Evolutionary conservation across 768 basidiomycete genomes (phyloP), one percentile per base, ranked within the genome.

Genomic region (Auriscalpium microsporum): DNA sequence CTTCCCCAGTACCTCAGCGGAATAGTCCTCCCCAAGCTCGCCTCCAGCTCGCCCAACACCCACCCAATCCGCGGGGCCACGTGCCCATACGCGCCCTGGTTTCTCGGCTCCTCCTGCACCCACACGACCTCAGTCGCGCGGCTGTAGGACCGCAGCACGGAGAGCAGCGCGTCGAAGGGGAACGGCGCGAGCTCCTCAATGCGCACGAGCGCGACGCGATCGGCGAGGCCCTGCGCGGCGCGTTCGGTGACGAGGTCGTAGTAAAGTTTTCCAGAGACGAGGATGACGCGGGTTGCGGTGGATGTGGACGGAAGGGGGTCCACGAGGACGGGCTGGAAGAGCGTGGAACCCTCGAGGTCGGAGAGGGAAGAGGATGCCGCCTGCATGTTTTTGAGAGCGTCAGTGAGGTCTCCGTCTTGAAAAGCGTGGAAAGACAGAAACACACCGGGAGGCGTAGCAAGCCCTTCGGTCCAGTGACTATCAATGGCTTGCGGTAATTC

Each of bases 101-200:
- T 95, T 65, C 74, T 80, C 3, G 92, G 85, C 65, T 94, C 93
- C 64, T 94, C 93, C 66, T 96, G 93, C 16, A 90, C 73, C 83
- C 87, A 95, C 8, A 78, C 46, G 35, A 78, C 64, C 52, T 82
- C 76, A 4, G 62, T 58, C 0, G 69, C 76, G 16, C 64, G 38
- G 0, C 63, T 46, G 62, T 88, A 90, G 3, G 67, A 59, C 42
- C 60, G 48, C 35, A 94, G 68, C 1, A 72, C 72, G 3, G 72
- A 63, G 4, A 67, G 64, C 0, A 94, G 70, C 21, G 72, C 71
- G 0, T 65, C 55, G 67, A 90, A 92, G 0, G 94, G 93, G 80
- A 96, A 95, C 0, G 93, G 94, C 8, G 84, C 81, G 2, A 95
- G 74, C 65, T 94, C 93, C 65, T 95, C 90, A 45, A 92, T 63